Percentiles rank a stretch among this genome's conserved stretches.
Evolutionary conservation across 306 rosid genomes (phyloP).

Genomic region (Rubus parviflorus): DNA sequence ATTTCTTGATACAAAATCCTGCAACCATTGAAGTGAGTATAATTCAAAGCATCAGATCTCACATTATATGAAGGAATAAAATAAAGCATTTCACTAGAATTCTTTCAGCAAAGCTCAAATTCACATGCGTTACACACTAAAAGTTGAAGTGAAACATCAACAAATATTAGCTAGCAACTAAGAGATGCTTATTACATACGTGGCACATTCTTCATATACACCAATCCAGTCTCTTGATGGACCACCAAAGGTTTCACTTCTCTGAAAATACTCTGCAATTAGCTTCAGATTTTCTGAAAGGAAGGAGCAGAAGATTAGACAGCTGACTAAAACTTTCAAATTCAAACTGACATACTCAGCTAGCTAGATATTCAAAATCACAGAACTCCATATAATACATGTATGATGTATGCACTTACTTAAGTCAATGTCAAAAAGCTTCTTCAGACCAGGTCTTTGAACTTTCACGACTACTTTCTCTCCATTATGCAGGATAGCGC

Average conservation of each 20-base stretch:
- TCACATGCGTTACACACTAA: not conserved
- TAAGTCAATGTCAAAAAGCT: slow-evolving; percentile 93
- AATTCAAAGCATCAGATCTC: slow-evolving; percentile 13
- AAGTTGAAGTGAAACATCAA: not conserved
- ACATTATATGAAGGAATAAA: not conserved
- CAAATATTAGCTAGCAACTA: slow-evolving; percentile 9
- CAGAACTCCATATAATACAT: not conserved
- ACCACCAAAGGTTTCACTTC: slow-evolving; percentile 86
- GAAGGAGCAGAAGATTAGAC: slow-evolving; percentile 23
- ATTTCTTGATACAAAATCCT: slow-evolving; percentile 92
- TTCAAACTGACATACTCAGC: not conserved
- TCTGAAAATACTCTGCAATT: slow-evolving; percentile 93
- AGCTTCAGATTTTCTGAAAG: slow-evolving; percentile 79
- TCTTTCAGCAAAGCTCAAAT: not conserved
- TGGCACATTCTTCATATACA: slow-evolving; percentile 90
- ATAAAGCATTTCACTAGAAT: not conserved
- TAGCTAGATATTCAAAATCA: not conserved
- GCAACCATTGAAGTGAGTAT: slow-evolving; percentile 26
- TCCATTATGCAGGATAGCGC: slow-evolving; percentile 87
- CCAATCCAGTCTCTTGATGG: slow-evolving; percentile 91
- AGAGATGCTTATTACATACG: slow-evolving; percentile 45
- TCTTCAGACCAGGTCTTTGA: slow-evolving; percentile 95
- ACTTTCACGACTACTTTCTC: slow-evolving; percentile 90
- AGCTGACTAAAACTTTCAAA: slow-evolving; percentile 3
- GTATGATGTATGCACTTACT: slow-evolving; percentile 47